Conservation (phyloP, 139 green algal genomes). For the Chlamydomonas incerta region DNA sequence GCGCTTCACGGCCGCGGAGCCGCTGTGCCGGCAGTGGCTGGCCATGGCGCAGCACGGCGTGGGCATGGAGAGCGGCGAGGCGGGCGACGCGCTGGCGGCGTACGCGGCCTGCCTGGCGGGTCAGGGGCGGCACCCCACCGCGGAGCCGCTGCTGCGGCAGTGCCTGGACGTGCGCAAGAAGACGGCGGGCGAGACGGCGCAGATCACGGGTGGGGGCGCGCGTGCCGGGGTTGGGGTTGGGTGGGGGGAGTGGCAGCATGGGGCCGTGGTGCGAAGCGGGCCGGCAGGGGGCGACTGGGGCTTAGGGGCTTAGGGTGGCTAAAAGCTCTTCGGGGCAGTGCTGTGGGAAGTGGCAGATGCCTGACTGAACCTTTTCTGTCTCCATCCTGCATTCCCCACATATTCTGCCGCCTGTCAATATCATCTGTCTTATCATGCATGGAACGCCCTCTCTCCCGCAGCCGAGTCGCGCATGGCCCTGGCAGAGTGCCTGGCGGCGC, state of each 20-base stretch:
- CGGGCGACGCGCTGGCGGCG: slow-evolving; percentile 20
- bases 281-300: no score
- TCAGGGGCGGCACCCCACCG: slow-evolving; percentile 10
- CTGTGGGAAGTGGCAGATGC: no score
- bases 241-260: no score
- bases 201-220: background rate
- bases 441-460: no score
- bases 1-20: slow-evolving; percentile 28
- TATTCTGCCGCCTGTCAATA: no score
- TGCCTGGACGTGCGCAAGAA: slow-evolving; percentile 18
- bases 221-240: background rate
- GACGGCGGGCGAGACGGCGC: slow-evolving; percentile 10
- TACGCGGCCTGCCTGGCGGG: slow-evolving; percentile 23
- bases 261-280: no score
- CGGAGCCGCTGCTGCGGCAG: slow-evolving; percentile 40
- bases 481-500: slow-evolving; percentile 10
- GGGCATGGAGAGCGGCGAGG: slow-evolving; percentile 23
- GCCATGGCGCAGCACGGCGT: slow-evolving; percentile 40
- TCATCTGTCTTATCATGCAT: no score
- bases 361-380: no score
- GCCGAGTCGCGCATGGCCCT: slow-evolving; percentile 7
- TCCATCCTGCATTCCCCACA: no score
- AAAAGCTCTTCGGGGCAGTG: no score
- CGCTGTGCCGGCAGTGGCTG: slow-evolving; percentile 42
- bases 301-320: no score